Conservation (phyloP, 345 rosid species). For the Acer negundo region DNA sequence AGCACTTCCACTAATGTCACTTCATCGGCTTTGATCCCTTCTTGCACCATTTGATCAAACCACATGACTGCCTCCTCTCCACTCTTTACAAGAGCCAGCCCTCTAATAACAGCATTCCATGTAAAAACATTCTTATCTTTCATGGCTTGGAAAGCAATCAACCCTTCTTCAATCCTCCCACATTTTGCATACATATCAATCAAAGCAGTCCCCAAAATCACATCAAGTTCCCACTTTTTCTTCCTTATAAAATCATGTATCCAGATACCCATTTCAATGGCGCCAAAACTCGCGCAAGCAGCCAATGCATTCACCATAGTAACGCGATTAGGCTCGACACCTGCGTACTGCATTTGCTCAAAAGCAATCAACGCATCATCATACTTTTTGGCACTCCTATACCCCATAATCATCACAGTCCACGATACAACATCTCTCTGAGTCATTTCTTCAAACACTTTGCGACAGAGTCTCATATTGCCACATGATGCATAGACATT, state of each 20-base stretch:
- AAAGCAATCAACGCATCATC: conserved; percentile 52
- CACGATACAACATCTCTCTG: conserved; percentile 57
- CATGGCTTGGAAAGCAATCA: conserved; percentile 44
- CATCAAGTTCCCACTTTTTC: conserved; percentile 56
- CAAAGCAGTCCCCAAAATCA: conserved; percentile 53
- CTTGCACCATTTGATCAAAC: conserved; percentile 49
- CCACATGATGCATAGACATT: conserved; percentile 42
- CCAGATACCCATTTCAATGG: conserved; percentile 57
- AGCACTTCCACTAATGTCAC: conserved; percentile 52
- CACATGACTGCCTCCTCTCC: conserved; percentile 50
- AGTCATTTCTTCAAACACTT: conserved; percentile 57
- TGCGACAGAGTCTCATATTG: conserved; percentile 34
- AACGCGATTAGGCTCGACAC: conserved; percentile 51
- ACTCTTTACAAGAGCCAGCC: conserved; percentile 48
- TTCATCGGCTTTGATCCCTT: conserved; percentile 41
- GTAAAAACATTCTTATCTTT: conserved; percentile 45
- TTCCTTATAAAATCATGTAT: conserved; percentile 50
- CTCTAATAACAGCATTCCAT: conserved; percentile 55
- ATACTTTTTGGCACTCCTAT: conserved; percentile 29
- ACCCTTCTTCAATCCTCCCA: conserved; percentile 49
- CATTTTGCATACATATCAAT: conserved; percentile 56
- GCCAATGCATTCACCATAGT: conserved; percentile 62
- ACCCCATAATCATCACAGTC: conserved; percentile 54
- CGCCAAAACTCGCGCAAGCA: conserved; percentile 45
- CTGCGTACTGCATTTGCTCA: conserved; percentile 50